Base-by-base conservation (phyloP, 2,329 filamentous ascomycete species). In the Fusarium buharicum region DNA sequence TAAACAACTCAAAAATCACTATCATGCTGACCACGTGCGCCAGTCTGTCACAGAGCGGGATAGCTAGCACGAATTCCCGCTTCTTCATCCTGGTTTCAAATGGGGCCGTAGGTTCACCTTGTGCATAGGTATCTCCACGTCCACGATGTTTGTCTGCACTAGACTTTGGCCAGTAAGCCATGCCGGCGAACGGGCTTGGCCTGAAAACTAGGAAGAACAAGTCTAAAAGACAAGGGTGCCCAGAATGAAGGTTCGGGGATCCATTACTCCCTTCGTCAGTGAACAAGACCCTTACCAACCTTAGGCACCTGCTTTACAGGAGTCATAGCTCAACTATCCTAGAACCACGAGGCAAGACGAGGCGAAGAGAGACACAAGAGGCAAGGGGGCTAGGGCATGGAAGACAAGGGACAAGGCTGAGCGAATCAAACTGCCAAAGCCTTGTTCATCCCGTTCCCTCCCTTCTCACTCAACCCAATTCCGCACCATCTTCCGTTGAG, bases 291-390 rank as follows among this genome's bases (percentile, higher is more conserved):
- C 61, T 60, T 47, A 51, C 37, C 34, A 40, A 39, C 57, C 37
- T 63, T 48, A 53, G 51, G 47, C 44, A 56, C 39, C 43, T 43
- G 17, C n/a, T 59, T 45, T 58, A 52, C 50, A 44, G 48, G 37
- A 44, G 31, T 28, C 54, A 58, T 65, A 50, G 47, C 50, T 56
- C 63, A 61, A 61, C 55, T 63, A 66, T 53, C 64, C 60, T 61
- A 46, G 49, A 55, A 59, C 65, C 67, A 70, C 67, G 64, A 70
- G 67, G 67, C 51, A 62, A 58, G 62, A 44, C 55, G 62, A 68
- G 65, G 65, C 59, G 47, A 66, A 51, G 49, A 55, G 50, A 49
- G 53, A 57, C 36, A 54, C 48, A 31, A 60, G 39, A 64, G 56
- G 65, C 55, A 58, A 53, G 44, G 48, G 56, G 51, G 28, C 43